phyloP scores from a whole-genome alignment of 768 basidiomycete genomes.

The Amanita muscaria region DNA sequence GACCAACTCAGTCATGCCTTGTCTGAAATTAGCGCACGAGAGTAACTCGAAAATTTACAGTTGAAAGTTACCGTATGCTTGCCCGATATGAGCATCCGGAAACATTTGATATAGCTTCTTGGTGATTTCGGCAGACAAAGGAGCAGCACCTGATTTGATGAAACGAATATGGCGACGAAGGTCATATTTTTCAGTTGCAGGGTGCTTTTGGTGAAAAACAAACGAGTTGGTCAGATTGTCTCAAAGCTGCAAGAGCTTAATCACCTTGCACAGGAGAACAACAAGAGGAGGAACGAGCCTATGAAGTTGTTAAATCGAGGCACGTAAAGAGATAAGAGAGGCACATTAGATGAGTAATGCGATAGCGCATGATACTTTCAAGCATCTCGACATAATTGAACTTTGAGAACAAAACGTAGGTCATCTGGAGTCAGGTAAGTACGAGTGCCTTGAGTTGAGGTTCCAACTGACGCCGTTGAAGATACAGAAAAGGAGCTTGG shows the following conservation, averaged over 20 bases:
- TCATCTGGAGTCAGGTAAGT: conserved; percentile 23
- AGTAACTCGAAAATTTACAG: too few relatives aligned
- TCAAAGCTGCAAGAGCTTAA: too few relatives aligned
- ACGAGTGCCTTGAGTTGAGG: too few relatives aligned
- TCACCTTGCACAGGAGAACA: conserved; percentile 48
- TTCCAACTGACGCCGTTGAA: conserved; percentile 38
- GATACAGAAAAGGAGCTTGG: conserved; percentile 46
- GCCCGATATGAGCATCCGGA: conserved; percentile 46
- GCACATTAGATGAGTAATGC: conserved; percentile 45
- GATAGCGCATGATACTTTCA: conserved; percentile 48
- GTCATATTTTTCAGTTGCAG: conserved; percentile 31
- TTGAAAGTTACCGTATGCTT: conserved; percentile 40
- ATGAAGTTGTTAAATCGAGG: background rate
- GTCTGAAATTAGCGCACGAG: too few relatives aligned
- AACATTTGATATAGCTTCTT: conserved; percentile 40
- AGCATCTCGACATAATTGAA: conserved; percentile 59
- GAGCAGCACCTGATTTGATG: conserved; percentile 33
- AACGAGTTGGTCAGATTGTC: too few relatives aligned
- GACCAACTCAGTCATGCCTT: conserved; percentile 62
- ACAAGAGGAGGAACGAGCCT: conserved; percentile 53
- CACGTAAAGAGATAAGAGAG: conserved; percentile 8
- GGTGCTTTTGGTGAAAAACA: conserved; percentile 32
- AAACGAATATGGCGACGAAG: conserved; percentile 14
- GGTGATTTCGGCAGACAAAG: conserved; percentile 45
- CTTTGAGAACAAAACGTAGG: conserved; percentile 50